Conservation (phyloP, 495 filamentous ascomycete species). For the Talaromyces trachyspermus region DNA sequence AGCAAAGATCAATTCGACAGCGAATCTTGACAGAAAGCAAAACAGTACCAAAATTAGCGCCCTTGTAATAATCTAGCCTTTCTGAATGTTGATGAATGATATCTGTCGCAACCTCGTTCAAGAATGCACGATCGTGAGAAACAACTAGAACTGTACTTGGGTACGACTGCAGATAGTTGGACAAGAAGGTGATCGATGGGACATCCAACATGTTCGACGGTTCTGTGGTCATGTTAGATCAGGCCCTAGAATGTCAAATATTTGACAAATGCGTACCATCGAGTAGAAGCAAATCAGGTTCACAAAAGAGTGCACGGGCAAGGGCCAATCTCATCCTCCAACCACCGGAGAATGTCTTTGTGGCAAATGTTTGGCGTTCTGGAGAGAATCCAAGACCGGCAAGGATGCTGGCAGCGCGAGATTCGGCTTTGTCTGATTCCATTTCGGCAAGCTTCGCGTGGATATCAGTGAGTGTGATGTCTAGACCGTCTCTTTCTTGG, state of each 20-base stretch:
- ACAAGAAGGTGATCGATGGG: conserved; percentile 97
- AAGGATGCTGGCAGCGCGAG: conserved; percentile 88
- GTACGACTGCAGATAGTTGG: conserved; percentile 90
- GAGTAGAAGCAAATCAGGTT: conserved; percentile 91
- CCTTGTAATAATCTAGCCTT: conserved; percentile 96
- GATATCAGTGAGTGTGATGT: conserved; percentile 82
- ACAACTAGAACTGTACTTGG: conserved; percentile 94
- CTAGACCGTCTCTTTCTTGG: conserved; percentile 79
- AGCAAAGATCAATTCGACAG: conserved; percentile 1
- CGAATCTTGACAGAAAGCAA: neutral
- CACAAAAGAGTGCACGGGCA: conserved; percentile 93
- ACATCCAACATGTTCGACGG: conserved; percentile 99
- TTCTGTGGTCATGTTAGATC: conserved; percentile 41
- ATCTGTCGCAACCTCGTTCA: conserved; percentile 99
- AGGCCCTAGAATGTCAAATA: neutral
- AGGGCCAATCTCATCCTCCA: conserved; percentile 98
- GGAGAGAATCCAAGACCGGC: conserved; percentile 95
- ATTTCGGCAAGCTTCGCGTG: conserved; percentile 92
- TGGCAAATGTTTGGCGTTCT: conserved; percentile 86
- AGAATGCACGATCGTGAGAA: conserved; percentile 96
- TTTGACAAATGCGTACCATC: conserved; percentile 45
- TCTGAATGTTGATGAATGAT: conserved; percentile 98
- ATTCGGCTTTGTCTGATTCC: conserved; percentile 98
- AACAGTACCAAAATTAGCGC: conserved; percentile 72
- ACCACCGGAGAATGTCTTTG: conserved; percentile 98